Evolutionary conservation across 306 rosid genomes (phyloP), one percentile per base, ranked within the genome.

Genomic region (Corylus americana): DNA sequence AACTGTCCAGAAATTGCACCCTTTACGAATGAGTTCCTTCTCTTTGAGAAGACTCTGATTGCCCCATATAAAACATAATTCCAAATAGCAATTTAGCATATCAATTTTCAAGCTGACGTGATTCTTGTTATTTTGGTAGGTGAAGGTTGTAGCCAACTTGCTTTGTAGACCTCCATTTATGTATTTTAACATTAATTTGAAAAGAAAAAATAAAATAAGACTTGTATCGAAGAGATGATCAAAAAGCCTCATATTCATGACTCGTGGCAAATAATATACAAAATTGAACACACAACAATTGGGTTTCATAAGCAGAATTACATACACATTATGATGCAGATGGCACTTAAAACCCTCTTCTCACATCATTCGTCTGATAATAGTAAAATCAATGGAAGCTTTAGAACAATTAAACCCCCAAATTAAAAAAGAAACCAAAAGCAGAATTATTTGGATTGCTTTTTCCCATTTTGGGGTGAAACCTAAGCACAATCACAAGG

Each of bases 401-500:
- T 13, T 22, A 8, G 8, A 61, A 4, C 14, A 27, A 58, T 8
- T 3, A 14, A 62, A 4, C 5, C 7, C 6, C 12, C 31, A 49
- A 10, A 13, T 2, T 4, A 18, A 17, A 18, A 54, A 4, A 44
- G 3, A 39, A 16, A 7, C 11, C 22, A 11, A 54, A 25, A n/a
- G 0, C 8, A 0, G 31, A 77, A 9, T 45, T 27, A 2, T 27
- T 13, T 51, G 9, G 70, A 77, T 75, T 35, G 79, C 68, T 45
- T 49, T 45, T 6, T 42, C 62, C 62, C 1, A 16, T 47, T 10
- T 37, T 8, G 31, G 12, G 4, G 18, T 5, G 16, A 10, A 25
- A 59, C 11, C 67, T 80, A 94, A 79, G 98, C 89, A 87, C 97
- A 95, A 0, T 97, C 98, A 59, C 98, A 95, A 3, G 98, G 88